Evolutionary conservation across 164 flowering plant species (phyloP).

Genomic region (Pachysandra terminalis): DNA sequence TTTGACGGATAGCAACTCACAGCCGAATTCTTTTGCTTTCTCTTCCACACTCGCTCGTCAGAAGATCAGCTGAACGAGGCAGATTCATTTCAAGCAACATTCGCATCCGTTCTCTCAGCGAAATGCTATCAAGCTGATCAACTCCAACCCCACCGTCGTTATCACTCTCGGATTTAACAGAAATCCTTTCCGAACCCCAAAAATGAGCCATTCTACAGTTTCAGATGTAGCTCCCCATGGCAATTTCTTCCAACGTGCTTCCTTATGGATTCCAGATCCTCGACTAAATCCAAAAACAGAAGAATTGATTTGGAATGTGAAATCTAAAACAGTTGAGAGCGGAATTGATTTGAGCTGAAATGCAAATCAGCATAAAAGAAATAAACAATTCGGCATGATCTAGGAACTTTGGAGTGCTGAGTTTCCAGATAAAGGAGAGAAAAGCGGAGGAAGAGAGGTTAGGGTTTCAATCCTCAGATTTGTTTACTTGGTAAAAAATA

Average conservation of each 20-base stretch:
- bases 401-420: too few species aligned
- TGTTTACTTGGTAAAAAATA: too few species aligned
- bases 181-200: neutral
- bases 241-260: neutral
- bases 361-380: too few species aligned
- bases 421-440: too few species aligned
- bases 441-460: too few species aligned
- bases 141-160: neutral
- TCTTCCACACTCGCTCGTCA: neutral
- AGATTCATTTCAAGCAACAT: neutral
- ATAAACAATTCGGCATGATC: too few species aligned
- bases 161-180: constrained; percentile 2
- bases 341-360: too few species aligned
- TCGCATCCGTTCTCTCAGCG: constrained; percentile 14
- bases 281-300: neutral
- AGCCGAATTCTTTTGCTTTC: neutral
- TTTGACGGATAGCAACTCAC: neutral
- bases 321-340: too few species aligned
- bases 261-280: neutral
- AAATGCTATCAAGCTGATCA: constrained; percentile 20
- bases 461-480: too few species aligned
- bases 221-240: neutral
- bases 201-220: constrained; percentile 9
- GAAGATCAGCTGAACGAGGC: neutral
- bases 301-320: neutral